Percentiles rank a stretch among this genome's conserved stretches.
Evolutionary conservation across 208 protist species (phyloP).

Genomic region (Wallacemonas sp.): DNA sequence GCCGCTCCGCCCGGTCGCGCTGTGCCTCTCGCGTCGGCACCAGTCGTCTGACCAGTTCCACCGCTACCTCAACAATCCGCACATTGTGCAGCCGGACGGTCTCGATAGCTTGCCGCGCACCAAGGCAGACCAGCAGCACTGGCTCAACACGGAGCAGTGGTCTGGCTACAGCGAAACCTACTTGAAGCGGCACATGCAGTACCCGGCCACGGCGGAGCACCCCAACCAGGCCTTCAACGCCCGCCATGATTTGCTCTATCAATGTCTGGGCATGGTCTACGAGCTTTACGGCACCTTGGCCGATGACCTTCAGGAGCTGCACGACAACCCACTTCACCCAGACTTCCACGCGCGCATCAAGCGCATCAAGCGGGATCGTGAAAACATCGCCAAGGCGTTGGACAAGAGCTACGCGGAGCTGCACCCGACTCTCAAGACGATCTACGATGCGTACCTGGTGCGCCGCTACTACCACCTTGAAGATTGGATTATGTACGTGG

Average conservation of each 20-base stretch:
- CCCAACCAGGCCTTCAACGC: constrained; percentile 60
- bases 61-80: constrained; percentile 80
- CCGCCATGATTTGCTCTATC: constrained; percentile 58
- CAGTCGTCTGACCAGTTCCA: constrained; percentile 86
- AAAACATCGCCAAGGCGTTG: constrained; percentile 67
- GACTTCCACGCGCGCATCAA: constrained; percentile 70
- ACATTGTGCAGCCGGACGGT: constrained; percentile 84
- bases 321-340: constrained; percentile 82
- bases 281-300: constrained; percentile 77
- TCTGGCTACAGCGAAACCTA: constrained; percentile 86
- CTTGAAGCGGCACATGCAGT: constrained; percentile 81
- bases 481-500: constrained; percentile 80
- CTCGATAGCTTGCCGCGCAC: constrained; percentile 74
- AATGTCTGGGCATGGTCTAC: constrained; percentile 65
- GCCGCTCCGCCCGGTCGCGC: background rate
- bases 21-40: constrained; percentile 30
- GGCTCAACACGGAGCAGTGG: constrained; percentile 91
- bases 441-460: constrained; percentile 85
- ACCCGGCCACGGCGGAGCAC: constrained; percentile 75
- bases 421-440: constrained; percentile 84
- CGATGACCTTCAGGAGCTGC: constrained; percentile 74
- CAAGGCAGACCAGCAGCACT: constrained; percentile 83
- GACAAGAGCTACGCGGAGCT: constrained; percentile 73
- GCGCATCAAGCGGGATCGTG: constrained; percentile 54
- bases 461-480: constrained; percentile 81